Conservation (phyloP, 169 alveolate genomes). For the Plasmodium coatneyi region DNA sequence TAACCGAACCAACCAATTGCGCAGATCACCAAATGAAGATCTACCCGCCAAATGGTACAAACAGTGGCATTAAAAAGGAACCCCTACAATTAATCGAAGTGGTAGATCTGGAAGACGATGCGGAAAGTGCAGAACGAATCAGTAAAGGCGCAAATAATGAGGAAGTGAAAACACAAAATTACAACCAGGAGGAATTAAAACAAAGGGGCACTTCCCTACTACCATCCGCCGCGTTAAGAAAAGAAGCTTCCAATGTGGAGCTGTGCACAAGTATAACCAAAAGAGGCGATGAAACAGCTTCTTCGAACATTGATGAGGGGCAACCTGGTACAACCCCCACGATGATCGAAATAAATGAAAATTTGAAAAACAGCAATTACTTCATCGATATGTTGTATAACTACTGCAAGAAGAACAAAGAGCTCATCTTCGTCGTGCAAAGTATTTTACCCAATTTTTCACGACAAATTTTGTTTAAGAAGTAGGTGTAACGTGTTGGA, state of each 20-base stretch:
- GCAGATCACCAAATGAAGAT: background rate
- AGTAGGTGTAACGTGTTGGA: background rate
- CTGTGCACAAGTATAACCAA: background rate
- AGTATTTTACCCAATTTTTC: constrained; percentile 52
- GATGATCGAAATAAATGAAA: background rate
- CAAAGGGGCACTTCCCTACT: background rate
- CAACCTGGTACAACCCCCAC: background rate
- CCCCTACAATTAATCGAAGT: background rate
- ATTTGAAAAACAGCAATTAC: constrained; percentile 44
- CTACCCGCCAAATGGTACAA: background rate
- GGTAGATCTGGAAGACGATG: background rate
- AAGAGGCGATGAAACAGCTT: background rate
- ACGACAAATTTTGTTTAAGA: constrained; percentile 12
- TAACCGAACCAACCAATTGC: background rate
- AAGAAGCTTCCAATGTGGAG: background rate
- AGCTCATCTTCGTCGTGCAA: constrained; percentile 22
- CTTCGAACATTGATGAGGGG: background rate
- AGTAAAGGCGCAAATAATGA: background rate
- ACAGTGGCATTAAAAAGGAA: background rate
- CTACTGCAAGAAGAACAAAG: constrained; percentile 17
- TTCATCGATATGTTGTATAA: constrained; percentile 44
- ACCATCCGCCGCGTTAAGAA: background rate
- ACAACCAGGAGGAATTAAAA: background rate
- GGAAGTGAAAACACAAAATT: background rate
- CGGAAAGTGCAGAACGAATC: background rate